phyloP scores from a whole-genome alignment of 306 rosid genomes.

The Cicer cuneatum region DNA sequence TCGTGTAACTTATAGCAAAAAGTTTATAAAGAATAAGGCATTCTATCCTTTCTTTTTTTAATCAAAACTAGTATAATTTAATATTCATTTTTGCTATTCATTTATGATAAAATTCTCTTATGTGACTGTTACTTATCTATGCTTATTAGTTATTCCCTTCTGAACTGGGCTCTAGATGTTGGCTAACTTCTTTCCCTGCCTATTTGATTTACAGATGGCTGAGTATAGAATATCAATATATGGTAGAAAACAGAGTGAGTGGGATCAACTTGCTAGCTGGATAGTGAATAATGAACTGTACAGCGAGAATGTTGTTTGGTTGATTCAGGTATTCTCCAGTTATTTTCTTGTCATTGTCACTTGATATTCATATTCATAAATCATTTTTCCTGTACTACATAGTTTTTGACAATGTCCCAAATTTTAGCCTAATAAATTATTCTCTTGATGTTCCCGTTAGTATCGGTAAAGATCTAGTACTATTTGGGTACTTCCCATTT shows the following conservation, averaged over 20 bases:
- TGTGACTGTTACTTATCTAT: conserved; percentile 18
- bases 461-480: not conserved
- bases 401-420: not conserved
- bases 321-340: conserved; percentile 78
- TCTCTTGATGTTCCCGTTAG: conserved; percentile 14
- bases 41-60: conserved; percentile 4
- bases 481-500: not conserved
- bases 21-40: not conserved
- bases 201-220: conserved; percentile 79
- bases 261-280: conserved; percentile 99
- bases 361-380: not conserved
- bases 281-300: conserved; percentile 93
- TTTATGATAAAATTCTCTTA: not conserved
- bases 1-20: not conserved
- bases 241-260: conserved; percentile 99
- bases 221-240: conserved; percentile 93
- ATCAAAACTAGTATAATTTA: not conserved
- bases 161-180: conserved; percentile 26
- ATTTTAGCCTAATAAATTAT: conserved; percentile 31
- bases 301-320: conserved; percentile 93
- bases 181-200: conserved; percentile 4
- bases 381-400: not conserved
- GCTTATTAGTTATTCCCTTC: conserved; percentile 19
- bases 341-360: not conserved
- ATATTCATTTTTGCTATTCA: not conserved